These are phyloP conservation scores for Cutaneotrichosporon cavernicola DNA, from an alignment of 1,284 basidiomycete genomes.

Conservation along the genomic window DNA sequence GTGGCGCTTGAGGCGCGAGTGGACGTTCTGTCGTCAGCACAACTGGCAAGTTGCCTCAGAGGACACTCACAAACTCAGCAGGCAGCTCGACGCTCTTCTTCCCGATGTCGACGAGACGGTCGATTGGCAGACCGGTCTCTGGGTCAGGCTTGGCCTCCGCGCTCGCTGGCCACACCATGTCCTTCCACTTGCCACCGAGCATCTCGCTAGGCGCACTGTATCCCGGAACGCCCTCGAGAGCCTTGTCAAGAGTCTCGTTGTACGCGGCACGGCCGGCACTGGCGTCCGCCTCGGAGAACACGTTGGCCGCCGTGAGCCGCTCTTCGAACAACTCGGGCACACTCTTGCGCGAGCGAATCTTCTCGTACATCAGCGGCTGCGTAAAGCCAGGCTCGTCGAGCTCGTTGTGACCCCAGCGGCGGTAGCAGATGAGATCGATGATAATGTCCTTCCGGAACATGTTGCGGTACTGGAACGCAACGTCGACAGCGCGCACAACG, in stretches of 20 bases:
- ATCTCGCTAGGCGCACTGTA: constrained; percentile 60
- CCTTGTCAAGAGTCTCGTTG: constrained; percentile 63
- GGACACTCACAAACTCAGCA: constrained; percentile 65
- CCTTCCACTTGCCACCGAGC: constrained; percentile 64
- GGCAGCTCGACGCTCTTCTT: constrained; percentile 69
- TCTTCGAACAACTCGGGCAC: constrained; percentile 80
- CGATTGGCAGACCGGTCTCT: constrained; percentile 65
- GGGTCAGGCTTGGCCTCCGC: constrained; percentile 60
- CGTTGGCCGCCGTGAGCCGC: constrained; percentile 64
- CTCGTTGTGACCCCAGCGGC: constrained; percentile 82
- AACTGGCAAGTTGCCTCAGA: background rate
- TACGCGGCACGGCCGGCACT: constrained; percentile 60
- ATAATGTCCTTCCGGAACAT: constrained; percentile 84
- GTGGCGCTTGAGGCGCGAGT: constrained; percentile 73
- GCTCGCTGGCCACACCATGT: constrained; percentile 69
- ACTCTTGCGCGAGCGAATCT: constrained; percentile 70
- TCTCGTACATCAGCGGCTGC: constrained; percentile 82
- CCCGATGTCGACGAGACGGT: constrained; percentile 62
- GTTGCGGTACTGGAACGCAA: constrained; percentile 77
- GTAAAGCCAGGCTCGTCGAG: constrained; percentile 88
- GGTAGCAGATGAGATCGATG: constrained; percentile 81
- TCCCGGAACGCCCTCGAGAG: constrained; percentile 59
- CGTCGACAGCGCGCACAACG: constrained; percentile 71
- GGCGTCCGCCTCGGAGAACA: constrained; percentile 60
- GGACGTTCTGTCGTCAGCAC: constrained; percentile 62